Conservation (phyloP, 352 stramenopile species). For the Phytophthora melonis region DNA sequence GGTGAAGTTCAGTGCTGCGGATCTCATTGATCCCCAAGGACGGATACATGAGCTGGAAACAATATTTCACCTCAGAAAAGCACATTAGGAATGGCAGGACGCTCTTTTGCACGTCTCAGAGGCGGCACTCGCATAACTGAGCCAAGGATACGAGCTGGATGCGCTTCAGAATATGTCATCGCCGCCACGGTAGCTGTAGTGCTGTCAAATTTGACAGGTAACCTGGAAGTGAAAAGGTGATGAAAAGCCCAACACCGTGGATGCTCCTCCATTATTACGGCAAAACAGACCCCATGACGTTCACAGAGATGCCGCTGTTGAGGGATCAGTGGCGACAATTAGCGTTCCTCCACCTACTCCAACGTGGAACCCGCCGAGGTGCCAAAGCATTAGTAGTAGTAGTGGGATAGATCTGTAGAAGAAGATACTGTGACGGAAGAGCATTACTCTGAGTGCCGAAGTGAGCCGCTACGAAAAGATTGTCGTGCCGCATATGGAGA, state of each 20-base stretch:
- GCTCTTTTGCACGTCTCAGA: slow-evolving; percentile 65
- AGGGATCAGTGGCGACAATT: slow-evolving; percentile 1
- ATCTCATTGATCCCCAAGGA: slow-evolving; percentile 67
- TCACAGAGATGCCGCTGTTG: not conserved
- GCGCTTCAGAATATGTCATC: slow-evolving; percentile 45
- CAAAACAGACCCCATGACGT: not conserved
- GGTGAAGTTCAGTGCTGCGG: slow-evolving; percentile 55
- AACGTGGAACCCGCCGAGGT: slow-evolving; percentile 14
- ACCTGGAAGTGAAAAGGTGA: slow-evolving; percentile 10
- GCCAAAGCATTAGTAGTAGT: slow-evolving; percentile 12
- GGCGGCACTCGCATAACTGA: slow-evolving; percentile 58
- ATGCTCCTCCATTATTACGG: not conserved
- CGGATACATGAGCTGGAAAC: slow-evolving; percentile 67
- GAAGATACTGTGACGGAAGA: slow-evolving; percentile 47
- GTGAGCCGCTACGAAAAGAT: slow-evolving; percentile 53
- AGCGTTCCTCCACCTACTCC: slow-evolving; percentile 20
- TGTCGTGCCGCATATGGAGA: slow-evolving; percentile 49
- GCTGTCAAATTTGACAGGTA: slow-evolving; percentile 17
- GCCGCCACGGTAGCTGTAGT: slow-evolving; percentile 22
- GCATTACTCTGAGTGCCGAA: slow-evolving; percentile 42
- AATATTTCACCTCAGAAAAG: slow-evolving; percentile 60
- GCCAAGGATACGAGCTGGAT: slow-evolving; percentile 54
- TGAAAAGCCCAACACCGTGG: slow-evolving; percentile 1
- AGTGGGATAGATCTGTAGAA: slow-evolving; percentile 40
- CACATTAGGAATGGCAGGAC: slow-evolving; percentile 66